phyloP scores from a whole-genome alignment of 2,329 filamentous ascomycete genomes.

The Lachnellula arida region DNA sequence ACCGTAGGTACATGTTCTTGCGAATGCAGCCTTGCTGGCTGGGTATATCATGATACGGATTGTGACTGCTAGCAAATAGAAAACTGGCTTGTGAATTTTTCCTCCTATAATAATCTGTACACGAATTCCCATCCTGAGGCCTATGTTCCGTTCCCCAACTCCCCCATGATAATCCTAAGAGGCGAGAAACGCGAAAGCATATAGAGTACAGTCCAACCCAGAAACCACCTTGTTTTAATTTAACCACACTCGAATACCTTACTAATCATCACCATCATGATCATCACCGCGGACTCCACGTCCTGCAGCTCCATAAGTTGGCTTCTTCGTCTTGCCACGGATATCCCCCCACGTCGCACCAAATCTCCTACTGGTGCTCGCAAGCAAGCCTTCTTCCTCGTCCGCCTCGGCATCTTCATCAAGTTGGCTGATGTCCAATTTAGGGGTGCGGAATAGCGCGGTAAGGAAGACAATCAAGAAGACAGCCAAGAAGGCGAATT shows the following conservation, averaged over 20 bases:
- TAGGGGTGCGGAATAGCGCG: slow-evolving; percentile 74
- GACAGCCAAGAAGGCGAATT: slow-evolving; percentile 82
- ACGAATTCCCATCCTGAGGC: not conserved
- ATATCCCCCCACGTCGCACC: slow-evolving; percentile 88
- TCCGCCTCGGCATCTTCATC: slow-evolving; percentile 89
- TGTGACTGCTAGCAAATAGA: too few relatives aligned
- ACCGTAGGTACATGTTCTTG: too few relatives aligned
- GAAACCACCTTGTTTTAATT: not conserved
- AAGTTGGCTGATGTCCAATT: slow-evolving; percentile 67
- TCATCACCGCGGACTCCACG: slow-evolving; percentile 8
- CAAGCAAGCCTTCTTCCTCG: slow-evolving; percentile 88
- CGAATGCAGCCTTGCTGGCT: too few relatives aligned
- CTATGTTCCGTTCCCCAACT: not conserved
- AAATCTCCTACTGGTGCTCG: slow-evolving; percentile 75
- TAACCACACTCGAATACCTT: not conserved
- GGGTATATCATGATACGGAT: too few relatives aligned
- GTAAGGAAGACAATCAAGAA: slow-evolving; percentile 79
- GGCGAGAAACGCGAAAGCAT: not conserved
- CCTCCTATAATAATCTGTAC: not conserved
- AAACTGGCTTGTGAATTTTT: not conserved
- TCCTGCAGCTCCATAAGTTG: slow-evolving; percentile 5
- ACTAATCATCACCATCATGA: slow-evolving; percentile 9
- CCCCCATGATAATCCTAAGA: not conserved
- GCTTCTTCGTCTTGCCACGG: slow-evolving; percentile 41
- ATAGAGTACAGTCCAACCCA: not conserved